Evolutionary conservation across 495 filamentous ascomycete genomes (phyloP).

Genomic region (Aspergillus steynii): DNA sequence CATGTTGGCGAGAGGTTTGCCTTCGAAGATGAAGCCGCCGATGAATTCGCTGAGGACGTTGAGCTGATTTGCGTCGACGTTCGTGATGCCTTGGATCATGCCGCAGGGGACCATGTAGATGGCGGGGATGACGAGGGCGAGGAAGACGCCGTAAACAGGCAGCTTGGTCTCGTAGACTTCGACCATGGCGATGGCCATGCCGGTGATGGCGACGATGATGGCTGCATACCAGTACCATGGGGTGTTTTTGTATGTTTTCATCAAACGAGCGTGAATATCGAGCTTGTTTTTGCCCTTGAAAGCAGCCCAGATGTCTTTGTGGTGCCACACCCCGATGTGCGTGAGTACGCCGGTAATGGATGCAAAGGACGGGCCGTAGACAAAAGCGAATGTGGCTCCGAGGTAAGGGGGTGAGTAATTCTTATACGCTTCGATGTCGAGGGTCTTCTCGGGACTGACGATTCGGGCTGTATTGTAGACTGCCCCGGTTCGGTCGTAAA

Average conservation of each 20-base stretch:
- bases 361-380: conserved; percentile 82
- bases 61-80: conserved; percentile 67
- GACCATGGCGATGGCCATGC: conserved; percentile 79
- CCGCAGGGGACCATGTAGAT: conserved; percentile 82
- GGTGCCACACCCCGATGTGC: conserved; percentile 60
- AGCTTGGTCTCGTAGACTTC: conserved; percentile 76
- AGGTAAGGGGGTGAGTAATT: conserved; percentile 80
- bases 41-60: conserved; percentile 42
- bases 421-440: conserved; percentile 71
- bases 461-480: conserved; percentile 78
- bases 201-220: conserved; percentile 72
- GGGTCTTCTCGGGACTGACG: conserved; percentile 66
- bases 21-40: no score
- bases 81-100: conserved; percentile 85
- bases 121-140: conserved; percentile 71
- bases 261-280: conserved; percentile 71
- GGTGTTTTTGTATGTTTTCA: conserved; percentile 74
- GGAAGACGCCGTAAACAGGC: conserved; percentile 77
- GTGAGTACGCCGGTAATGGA: conserved; percentile 67
- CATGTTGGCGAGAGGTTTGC: no score
- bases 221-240: conserved; percentile 76
- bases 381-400: conserved; percentile 77
- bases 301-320: conserved; percentile 56
- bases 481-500: conserved; percentile 80
- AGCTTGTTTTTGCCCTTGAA: conserved; percentile 50